phyloP scores from a whole-genome alignment of 805 yeast genomes.

The Pichia phayaonensis region DNA sequence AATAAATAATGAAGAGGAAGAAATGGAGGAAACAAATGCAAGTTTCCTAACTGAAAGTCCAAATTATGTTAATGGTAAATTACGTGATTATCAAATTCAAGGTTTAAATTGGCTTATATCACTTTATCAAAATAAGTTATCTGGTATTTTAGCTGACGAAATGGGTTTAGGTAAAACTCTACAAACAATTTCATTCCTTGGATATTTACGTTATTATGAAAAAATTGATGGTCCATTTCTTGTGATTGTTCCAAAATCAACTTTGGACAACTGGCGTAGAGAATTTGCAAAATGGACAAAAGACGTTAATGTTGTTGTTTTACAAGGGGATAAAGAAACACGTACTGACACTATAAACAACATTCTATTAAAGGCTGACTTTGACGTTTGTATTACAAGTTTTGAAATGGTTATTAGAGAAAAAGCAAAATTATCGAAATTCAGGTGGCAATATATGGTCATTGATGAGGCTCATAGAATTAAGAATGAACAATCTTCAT shows the following conservation, averaged over 20 bases:
- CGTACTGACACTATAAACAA: constrained; percentile 55
- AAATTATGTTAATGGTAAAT: constrained; percentile 60
- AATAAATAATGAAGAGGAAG: constrained; percentile 72
- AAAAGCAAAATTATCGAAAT: constrained; percentile 67
- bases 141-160: constrained; percentile 95
- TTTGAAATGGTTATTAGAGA: constrained; percentile 92
- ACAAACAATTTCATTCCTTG: constrained; percentile 89
- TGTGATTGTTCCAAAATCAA: constrained; percentile 90
- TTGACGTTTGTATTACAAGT: constrained; percentile 86
- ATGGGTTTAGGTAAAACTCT: constrained; percentile 97
- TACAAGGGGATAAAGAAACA: constrained; percentile 87
- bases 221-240: constrained; percentile 84
- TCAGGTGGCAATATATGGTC: constrained; percentile 89
- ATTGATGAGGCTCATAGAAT: constrained; percentile 97
- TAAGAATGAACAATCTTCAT: constrained; percentile 86
- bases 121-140: constrained; percentile 75
- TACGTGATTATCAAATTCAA: constrained; percentile 89
- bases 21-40: constrained; percentile 52
- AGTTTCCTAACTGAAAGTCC: constrained; percentile 87
- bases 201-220: constrained; percentile 72
- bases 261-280: constrained; percentile 92
- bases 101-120: constrained; percentile 94
- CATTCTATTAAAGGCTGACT: constrained; percentile 59
- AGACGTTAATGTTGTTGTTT: constrained; percentile 73
- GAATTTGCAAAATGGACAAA: constrained; percentile 97